Base-by-base conservation (phyloP, 1,139 yeast genomes). In the Suhomyces chickasaworum region DNA sequence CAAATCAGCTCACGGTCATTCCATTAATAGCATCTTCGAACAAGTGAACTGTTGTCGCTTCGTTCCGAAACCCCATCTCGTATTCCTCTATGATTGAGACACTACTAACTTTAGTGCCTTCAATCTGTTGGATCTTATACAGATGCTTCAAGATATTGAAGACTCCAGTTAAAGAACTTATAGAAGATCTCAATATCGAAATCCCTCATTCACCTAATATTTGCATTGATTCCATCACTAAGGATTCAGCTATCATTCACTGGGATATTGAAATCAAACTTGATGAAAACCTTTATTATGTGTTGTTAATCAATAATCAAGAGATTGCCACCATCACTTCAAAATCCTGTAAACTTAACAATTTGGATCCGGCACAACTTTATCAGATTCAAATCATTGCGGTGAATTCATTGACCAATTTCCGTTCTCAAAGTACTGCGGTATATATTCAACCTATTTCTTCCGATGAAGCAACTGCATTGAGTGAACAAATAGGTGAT, bases 121-220 rank as follows among this genome's bases (percentile, higher is more conserved):
- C 78, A 37, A 47, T 72, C 8, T 57, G 67, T 44, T 75, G 79
- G 79, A 63, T 75, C 41, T 51, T 72, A 9, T 73, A 71, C 53
- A 65, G 78, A 37, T 68, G 75, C 52, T 61, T 63, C 48, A 64
- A 61, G 50, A 60, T 74, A 22, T 58, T 72, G 41, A 60, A 59
- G 36, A 66, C 73, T 1, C 78, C 78, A 2, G 69, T 69, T 20
- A 71, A 68, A 35, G 68, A 64, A 46, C 56, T 71, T 30, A 63
- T 71, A 4, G 63, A 63, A 18, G 75, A 68, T 48, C 58, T 74
- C 43, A 65, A 69, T 50, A 65, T 73, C 39, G 75, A 71, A 44
- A 71, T 75, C 33, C 80, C 80, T 8, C 73, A 69, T 50, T 56
- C 69, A 4, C 78, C 79, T 17, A 60, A 53, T 29, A 63, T 74